These are phyloP conservation scores for Sistotremastrum niveocremeum DNA, from an alignment of 768 basidiomycete species.

Conservation along the genomic window DNA sequence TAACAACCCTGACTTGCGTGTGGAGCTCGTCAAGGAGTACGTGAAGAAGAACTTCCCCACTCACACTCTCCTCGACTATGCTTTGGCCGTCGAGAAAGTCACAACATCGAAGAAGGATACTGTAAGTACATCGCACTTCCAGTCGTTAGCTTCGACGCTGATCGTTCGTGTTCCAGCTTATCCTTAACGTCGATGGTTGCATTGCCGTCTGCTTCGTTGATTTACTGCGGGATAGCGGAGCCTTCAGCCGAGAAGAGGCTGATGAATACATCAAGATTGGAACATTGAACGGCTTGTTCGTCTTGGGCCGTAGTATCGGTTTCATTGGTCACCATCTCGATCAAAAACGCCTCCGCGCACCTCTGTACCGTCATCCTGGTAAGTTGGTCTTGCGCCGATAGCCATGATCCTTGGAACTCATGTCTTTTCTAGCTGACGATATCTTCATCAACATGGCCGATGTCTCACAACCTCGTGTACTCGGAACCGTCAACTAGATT, in stretches of 20 bases:
- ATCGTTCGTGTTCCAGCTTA: constrained; percentile 35
- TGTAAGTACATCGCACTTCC: constrained; percentile 23
- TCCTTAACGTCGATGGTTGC: constrained; percentile 93
- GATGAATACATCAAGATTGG: constrained; percentile 98
- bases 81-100: constrained; percentile 93
- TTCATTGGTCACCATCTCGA: constrained; percentile 96
- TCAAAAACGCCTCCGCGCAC: constrained; percentile 89
- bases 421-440: constrained; percentile 43
- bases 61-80: constrained; percentile 86
- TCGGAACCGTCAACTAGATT: constrained; percentile 25
- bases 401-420: neutral
- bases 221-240: constrained; percentile 80
- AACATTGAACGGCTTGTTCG: constrained; percentile 91
- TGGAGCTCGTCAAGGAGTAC: constrained; percentile 91
- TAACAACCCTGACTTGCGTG: constrained; percentile 88
- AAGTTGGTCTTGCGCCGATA: neutral
- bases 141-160: constrained; percentile 1
- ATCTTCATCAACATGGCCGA: constrained; percentile 94
- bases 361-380: constrained; percentile 83
- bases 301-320: constrained; percentile 92
- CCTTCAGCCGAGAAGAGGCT: constrained; percentile 91
- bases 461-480: constrained; percentile 66
- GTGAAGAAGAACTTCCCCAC: constrained; percentile 93
- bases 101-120: constrained; percentile 98
- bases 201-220: constrained; percentile 96